Base-by-base conservation (phyloP, 2,329 filamentous ascomycete genomes). In the Sporothrix schenckii region DNA sequence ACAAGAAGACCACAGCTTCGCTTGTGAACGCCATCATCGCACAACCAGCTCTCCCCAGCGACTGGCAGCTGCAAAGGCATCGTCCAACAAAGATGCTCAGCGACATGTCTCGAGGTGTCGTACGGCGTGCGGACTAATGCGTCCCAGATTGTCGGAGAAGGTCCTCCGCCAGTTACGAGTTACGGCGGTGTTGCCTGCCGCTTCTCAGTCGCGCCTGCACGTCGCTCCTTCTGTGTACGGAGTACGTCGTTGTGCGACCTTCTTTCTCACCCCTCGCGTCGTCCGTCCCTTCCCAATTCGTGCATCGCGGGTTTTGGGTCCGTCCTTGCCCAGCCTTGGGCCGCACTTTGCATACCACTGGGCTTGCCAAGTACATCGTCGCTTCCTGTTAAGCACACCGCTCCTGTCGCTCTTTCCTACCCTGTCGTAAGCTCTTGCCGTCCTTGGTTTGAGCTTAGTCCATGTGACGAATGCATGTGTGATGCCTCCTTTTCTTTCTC, bases 251-350 rank as follows among this genome's bases (percentile, higher is more conserved):
- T 44, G 58, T 63, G 41, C 13, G 13, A 54, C 52, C 24, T 30
- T 30, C 58, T 19, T 30, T 30, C 58, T 19, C 34, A 19, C 56
- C 58, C 58, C 58, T 63, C 58, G 14, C 39, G 58, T 47, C 58
- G 58, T 47, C n/a, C 39, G 58, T 63, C 58, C 58, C 58, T 63
- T 63, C 58, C 58, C 44, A 24, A 50, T 65, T 65, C 58, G 58
- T 44, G 39, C 58, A 63, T 67, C 65, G 50, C n/a, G 27, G 27
- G 39, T 54, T 39, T 34, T 44, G 49, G 27, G 30, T 41, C 49
- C 24, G 21, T 27, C 30, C 13, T 24, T 11, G 53, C 11, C 4
- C 34, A 34, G 2, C 5, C 21, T 30, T 47, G 61, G 54, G 61
- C 50, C 44, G 61, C 47, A 50, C 44, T 30, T 65, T 5, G 44